Evolutionary conservation across 805 yeast genomes (phyloP).

Genomic region (Schizosaccharomyces cryophilus): DNA sequence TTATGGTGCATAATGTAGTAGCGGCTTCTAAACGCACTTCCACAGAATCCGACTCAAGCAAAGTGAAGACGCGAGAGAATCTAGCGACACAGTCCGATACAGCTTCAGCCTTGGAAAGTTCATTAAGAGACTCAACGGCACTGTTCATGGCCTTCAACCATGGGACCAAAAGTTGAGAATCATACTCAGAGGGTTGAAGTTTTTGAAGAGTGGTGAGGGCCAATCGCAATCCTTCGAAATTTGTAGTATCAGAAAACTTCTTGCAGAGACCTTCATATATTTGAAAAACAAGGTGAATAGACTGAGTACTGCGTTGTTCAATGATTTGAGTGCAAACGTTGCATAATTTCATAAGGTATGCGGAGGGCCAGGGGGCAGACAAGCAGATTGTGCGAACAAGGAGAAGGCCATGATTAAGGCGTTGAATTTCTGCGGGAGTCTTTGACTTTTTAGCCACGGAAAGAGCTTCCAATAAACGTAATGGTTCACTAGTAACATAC

Average conservation of each 20-base stretch:
- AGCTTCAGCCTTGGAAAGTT: background rate
- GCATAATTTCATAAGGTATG: constrained; percentile 25
- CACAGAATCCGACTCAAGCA: background rate
- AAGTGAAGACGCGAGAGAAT: background rate
- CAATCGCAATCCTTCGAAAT: background rate
- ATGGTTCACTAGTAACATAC: constrained; percentile 41
- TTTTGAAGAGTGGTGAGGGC: constrained; percentile 35
- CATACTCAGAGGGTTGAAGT: background rate
- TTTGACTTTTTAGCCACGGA: constrained; percentile 12
- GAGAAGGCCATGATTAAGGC: background rate
- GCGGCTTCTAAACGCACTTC: background rate
- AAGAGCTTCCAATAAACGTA: constrained; percentile 27
- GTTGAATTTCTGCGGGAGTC: background rate
- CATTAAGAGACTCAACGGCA: background rate
- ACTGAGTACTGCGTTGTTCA: background rate
- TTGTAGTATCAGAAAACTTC: background rate
- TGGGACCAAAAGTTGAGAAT: background rate
- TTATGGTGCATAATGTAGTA: background rate
- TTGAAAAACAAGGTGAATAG: background rate
- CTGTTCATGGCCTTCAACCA: background rate
- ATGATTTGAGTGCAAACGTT: background rate
- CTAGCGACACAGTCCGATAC: background rate
- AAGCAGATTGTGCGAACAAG: background rate
- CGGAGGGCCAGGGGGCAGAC: constrained; percentile 45
- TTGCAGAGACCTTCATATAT: background rate